Evolutionary conservation across 2,329 filamentous ascomycete species (phyloP).

Genomic region (Volutella citrinella): DNA sequence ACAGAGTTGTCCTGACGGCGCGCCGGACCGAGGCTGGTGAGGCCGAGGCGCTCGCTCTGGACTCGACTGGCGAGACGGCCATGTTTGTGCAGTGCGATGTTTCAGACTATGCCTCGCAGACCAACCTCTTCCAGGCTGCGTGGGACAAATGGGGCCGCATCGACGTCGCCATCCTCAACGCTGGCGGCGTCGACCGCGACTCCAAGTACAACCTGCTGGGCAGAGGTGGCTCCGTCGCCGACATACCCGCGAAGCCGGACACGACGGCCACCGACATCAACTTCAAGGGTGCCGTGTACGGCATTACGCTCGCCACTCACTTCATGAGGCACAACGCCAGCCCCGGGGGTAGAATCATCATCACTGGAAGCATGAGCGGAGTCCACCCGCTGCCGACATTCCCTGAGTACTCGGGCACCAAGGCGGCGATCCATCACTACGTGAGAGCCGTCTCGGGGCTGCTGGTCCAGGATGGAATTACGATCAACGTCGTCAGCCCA

Average conservation of each 20-base stretch:
- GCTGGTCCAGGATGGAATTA: constrained; percentile 6
- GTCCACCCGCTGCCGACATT: constrained; percentile 6
- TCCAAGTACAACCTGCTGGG: constrained; percentile 6
- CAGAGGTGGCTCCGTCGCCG: neutral
- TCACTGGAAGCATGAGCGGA: constrained; percentile 9
- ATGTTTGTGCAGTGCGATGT: constrained; percentile 6
- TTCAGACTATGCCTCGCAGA: constrained; percentile 4
- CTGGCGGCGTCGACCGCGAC: constrained; percentile 5
- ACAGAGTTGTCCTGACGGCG: constrained; percentile 5
- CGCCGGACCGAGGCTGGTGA: constrained; percentile 2
- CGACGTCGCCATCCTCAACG: constrained; percentile 5
- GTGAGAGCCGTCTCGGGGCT: constrained; percentile 3
- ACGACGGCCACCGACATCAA: constrained; percentile 5
- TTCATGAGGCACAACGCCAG: constrained; percentile 5
- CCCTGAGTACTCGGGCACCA: constrained; percentile 8
- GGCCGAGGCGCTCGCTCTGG: constrained; percentile 1
- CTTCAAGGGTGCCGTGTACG: constrained; percentile 6
- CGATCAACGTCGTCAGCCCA: constrained; percentile 7
- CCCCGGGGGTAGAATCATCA: constrained; percentile 6
- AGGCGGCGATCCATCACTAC: constrained; percentile 7
- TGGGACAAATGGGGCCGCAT: constrained; percentile 8
- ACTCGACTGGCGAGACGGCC: constrained; percentile 2
- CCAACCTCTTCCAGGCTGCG: constrained; percentile 2
- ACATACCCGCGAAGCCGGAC: constrained; percentile 6
- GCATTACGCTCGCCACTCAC: constrained; percentile 6